Conservation (phyloP, 257 asterid genomes). For the Solanum paucissectum region DNA sequence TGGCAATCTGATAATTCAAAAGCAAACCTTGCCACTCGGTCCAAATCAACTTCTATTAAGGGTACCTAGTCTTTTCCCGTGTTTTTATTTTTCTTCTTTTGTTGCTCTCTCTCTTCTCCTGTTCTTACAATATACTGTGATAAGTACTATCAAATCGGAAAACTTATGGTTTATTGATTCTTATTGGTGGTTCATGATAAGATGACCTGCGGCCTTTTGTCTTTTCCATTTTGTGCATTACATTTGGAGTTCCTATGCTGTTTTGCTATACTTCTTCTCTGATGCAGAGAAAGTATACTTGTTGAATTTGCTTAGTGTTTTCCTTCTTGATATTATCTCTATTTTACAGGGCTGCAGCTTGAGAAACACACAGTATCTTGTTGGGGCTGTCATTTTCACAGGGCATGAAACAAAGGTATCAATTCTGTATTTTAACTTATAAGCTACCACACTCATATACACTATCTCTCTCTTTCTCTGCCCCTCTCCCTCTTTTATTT, state of each 20-base stretch:
- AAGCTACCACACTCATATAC: not conserved
- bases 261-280: not conserved
- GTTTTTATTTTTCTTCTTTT: not conserved
- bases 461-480: not conserved
- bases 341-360: constrained; percentile 84
- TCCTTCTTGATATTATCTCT: not conserved
- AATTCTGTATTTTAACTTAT: not conserved
- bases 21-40: constrained; percentile 94
- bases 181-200: not conserved
- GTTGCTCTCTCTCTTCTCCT: not conserved
- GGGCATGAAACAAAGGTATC: constrained; percentile 98
- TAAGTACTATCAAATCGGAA: not conserved
- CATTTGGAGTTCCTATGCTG: not conserved
- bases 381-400: constrained; percentile 86
- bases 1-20: constrained; percentile 80
- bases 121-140: not conserved
- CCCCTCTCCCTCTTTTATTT: not conserved
- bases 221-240: not conserved
- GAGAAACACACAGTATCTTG: constrained; percentile 75
- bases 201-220: not conserved
- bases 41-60: constrained; percentile 95
- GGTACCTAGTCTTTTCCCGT: constrained; percentile 28
- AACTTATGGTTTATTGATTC: not conserved
- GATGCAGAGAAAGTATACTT: not conserved
- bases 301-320: not conserved